phyloP scores from a whole-genome alignment of 768 basidiomycete genomes.

The Suillus tomentosus region DNA sequence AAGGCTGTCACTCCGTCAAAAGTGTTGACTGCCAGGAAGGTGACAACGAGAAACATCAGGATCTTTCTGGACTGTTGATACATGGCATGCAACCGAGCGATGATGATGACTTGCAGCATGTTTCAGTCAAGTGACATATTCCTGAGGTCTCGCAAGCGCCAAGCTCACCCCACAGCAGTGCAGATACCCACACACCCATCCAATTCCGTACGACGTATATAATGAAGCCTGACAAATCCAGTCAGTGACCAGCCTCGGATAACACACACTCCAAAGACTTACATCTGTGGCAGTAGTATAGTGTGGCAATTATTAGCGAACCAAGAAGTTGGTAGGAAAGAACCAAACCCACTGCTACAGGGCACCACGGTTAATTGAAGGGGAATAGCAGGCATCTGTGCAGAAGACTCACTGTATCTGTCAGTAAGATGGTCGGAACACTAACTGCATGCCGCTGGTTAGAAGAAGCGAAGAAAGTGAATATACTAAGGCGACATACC shows the following conservation, averaged over 20 bases:
- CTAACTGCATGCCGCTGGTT: background rate
- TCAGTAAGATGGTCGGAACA: background rate
- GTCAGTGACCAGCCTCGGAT: background rate
- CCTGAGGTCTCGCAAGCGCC: background rate
- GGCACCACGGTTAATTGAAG: background rate
- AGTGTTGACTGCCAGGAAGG: background rate
- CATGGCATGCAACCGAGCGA: background rate
- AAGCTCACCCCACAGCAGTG: background rate
- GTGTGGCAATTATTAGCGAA: background rate
- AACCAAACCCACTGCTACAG: background rate
- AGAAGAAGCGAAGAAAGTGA: background rate
- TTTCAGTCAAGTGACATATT: background rate
- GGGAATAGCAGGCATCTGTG: background rate
- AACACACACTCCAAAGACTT: background rate
- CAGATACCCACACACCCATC: background rate
- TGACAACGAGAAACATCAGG: background rate
- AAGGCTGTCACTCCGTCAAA: background rate
- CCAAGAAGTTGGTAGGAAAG: background rate
- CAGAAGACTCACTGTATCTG: background rate
- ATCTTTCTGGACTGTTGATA: background rate
- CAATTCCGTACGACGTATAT: accelerated
- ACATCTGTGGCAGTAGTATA: background rate
- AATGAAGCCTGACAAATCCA: background rate
- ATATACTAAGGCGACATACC: background rate
- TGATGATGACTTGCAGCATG: background rate